Evolutionary conservation across 495 filamentous ascomycete species (phyloP).

Genomic region (Podospora didyma): DNA sequence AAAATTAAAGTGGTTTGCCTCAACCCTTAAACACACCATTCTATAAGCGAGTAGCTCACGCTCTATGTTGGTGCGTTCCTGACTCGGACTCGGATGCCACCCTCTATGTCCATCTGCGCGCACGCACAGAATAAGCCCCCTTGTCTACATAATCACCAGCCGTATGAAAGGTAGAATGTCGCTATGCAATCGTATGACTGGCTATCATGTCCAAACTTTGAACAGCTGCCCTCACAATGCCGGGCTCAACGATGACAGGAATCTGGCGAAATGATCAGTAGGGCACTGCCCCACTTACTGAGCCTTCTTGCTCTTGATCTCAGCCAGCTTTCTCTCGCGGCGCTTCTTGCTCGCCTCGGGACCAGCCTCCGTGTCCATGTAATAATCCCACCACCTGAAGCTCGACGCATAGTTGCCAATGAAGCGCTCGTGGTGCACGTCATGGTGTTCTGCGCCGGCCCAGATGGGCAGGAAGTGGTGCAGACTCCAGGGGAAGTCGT

Average conservation of each 20-base stretch:
- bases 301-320: constrained; percentile 58
- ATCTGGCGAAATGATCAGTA: no score
- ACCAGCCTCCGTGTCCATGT: constrained; percentile 88
- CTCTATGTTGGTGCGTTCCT: no score
- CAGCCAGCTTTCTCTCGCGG: constrained; percentile 71
- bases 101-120: no score
- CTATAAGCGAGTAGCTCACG: no score
- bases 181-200: no score
- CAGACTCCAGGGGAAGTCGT: constrained; percentile 96
- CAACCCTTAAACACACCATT: no score
- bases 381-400: constrained; percentile 98
- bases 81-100: no score
- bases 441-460: constrained; percentile 96
- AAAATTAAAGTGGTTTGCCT: neutral
- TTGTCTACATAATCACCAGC: no score
- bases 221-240: neutral
- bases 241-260: no score
- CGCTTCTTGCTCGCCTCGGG: constrained; percentile 81
- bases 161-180: no score
- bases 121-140: no score
- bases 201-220: neutral
- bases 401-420: constrained; percentile 96
- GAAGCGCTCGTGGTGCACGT: constrained; percentile 94
- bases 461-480: constrained; percentile 96
- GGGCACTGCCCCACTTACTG: constrained; percentile 43